Conservation (phyloP, 106 monocot species). For the Alisma plantagoaquatica region DNA sequence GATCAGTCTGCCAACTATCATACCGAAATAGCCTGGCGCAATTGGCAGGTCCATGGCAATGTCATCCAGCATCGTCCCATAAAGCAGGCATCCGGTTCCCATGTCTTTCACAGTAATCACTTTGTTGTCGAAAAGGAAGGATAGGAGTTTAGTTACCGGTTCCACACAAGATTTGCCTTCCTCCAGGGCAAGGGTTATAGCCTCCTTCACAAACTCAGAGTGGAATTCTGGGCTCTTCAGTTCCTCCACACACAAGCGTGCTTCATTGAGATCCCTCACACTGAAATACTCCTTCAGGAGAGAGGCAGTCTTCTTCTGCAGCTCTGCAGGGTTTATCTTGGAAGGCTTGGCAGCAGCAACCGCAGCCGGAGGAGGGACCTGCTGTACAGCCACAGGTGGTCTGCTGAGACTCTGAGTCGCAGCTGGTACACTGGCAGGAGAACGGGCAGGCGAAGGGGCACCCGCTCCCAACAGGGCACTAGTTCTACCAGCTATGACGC, state of each 20-base stretch:
- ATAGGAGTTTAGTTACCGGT: conserved; percentile 33
- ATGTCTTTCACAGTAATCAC: conserved; percentile 39
- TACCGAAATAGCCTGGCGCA: conserved; percentile 64
- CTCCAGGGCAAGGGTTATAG: conserved; percentile 60
- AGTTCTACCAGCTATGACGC: conserved; percentile 40
- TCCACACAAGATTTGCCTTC: conserved; percentile 34
- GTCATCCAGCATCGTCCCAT: conserved; percentile 65
- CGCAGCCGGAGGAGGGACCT: conserved; percentile 4
- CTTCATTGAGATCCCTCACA: conserved; percentile 63
- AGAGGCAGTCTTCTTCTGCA: conserved; percentile 69
- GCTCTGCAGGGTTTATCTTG: conserved; percentile 16
- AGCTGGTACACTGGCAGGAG: conserved; percentile 10
- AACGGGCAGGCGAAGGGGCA: neutral
- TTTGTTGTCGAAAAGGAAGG: conserved; percentile 27
- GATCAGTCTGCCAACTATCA: conserved; percentile 52
- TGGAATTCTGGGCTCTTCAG: conserved; percentile 67
- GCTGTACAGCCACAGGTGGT: neutral
- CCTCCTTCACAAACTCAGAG: conserved; percentile 84
- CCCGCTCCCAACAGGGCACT: conserved; percentile 59
- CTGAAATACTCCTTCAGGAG: conserved; percentile 86
- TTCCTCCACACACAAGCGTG: conserved; percentile 74
- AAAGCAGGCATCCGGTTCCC: conserved; percentile 51
- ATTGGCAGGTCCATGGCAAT: conserved; percentile 73
- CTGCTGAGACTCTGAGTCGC: conserved; percentile 1
- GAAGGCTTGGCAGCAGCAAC: conserved; percentile 23